phyloP scores from a whole-genome alignment of 495 filamentous ascomycete species.

The Podospora sp. region DNA sequence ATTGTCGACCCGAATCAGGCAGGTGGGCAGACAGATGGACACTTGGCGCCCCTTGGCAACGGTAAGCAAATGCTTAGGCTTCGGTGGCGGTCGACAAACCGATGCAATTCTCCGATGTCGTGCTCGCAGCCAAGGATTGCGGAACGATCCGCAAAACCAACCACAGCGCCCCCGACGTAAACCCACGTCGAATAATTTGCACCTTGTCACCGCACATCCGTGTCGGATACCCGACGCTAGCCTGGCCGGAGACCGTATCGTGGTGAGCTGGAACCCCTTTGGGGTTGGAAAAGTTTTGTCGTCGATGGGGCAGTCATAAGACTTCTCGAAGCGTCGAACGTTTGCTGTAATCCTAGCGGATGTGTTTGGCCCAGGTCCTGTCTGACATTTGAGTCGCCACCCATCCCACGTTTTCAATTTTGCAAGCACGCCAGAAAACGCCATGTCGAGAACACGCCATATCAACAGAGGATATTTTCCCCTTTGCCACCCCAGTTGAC shows the following conservation, averaged over 20 bases:
- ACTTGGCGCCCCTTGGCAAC: conserved; percentile 22
- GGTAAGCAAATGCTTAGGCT: conserved; percentile 13
- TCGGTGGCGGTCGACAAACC: conserved; percentile 11
- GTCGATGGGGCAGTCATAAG: too few relatives aligned
- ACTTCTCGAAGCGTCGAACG: too few relatives aligned
- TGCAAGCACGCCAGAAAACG: too few relatives aligned
- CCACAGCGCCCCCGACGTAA: neutral
- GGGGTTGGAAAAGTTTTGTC: too few relatives aligned
- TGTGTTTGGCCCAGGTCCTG: too few relatives aligned
- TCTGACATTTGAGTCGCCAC: too few relatives aligned
- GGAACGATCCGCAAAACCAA: conserved; percentile 24
- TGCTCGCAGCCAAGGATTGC: conserved; percentile 39
- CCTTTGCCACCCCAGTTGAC: too few relatives aligned
- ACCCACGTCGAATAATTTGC: neutral
- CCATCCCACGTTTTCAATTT: too few relatives aligned
- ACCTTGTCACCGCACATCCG: neutral
- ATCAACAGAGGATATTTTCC: too few relatives aligned
- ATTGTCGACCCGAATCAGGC: conserved; percentile 11
- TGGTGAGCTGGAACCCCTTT: neutral
- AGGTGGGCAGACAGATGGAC: conserved; percentile 11
- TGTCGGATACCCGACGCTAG: neutral
- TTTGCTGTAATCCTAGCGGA: too few relatives aligned
- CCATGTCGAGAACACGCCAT: too few relatives aligned
- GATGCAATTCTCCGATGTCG: conserved; percentile 35
- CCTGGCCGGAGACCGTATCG: neutral